Percentiles rank a stretch among this genome's conserved stretches.
Evolutionary conservation across 2,329 filamentous ascomycete species (phyloP).

Genomic region (Rhinocladiella mackenziei): DNA sequence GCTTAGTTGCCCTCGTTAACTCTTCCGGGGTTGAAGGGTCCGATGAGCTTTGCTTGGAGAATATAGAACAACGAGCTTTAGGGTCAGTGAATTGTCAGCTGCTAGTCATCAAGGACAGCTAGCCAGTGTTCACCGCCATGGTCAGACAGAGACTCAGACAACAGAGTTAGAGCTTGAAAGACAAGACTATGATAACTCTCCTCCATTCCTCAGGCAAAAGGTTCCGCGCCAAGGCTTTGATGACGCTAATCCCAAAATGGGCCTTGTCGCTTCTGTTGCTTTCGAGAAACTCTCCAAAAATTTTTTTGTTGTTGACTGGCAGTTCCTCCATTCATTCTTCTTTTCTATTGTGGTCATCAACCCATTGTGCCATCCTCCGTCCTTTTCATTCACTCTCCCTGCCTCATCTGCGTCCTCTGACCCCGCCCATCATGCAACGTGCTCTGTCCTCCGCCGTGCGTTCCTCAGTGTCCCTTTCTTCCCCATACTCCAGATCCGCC

Average conservation of each 20-base stretch:
- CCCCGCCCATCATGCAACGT: constrained; percentile 76
- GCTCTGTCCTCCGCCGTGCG: constrained; percentile 77
- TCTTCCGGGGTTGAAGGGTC: too few relatives aligned
- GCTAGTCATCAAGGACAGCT: too few relatives aligned
- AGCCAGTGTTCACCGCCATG: too few relatives aligned
- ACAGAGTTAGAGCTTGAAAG: too few relatives aligned
- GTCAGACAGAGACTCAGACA: too few relatives aligned
- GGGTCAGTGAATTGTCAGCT: too few relatives aligned
- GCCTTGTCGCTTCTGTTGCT: constrained; percentile 10
- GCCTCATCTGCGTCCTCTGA: constrained; percentile 19
- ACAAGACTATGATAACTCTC: too few relatives aligned
- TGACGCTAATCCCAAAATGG: constrained; percentile 8
- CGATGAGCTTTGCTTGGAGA: too few relatives aligned
- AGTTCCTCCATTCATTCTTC: constrained; percentile 31
- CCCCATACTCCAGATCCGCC: constrained; percentile 52
- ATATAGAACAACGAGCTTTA: too few relatives aligned
- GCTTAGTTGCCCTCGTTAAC: too few relatives aligned
- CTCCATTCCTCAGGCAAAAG: too few relatives aligned
- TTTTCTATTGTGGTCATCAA: constrained; percentile 26
- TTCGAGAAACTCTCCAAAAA: constrained; percentile 26
- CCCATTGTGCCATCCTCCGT: constrained; percentile 32
- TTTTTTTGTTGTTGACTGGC: too few relatives aligned
- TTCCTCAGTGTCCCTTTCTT: constrained; percentile 72
- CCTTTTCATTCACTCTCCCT: constrained; percentile 30
- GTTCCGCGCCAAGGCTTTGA: constrained; percentile 4